phyloP scores from a whole-genome alignment of 306 rosid genomes.

The Ammopiptanthus mongolicus region DNA sequence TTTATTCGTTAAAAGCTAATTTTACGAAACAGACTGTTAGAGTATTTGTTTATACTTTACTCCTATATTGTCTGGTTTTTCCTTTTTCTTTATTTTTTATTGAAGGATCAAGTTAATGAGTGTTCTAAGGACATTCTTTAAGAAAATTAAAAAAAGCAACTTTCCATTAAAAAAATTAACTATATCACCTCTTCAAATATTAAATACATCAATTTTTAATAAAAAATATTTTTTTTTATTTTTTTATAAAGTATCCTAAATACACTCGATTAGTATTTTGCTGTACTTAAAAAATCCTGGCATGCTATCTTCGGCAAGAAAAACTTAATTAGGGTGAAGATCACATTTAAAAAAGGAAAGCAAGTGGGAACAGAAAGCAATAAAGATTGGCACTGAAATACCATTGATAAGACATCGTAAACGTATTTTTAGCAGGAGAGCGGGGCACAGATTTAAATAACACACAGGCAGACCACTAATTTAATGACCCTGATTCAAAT shows the following conservation, averaged over 20 bases:
- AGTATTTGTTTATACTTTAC: no score
- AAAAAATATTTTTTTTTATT: no score
- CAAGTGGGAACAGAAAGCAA: constrained; percentile 53
- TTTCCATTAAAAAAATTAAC: no score
- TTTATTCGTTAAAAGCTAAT: no score
- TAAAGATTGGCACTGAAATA: constrained; percentile 49
- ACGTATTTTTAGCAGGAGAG: constrained; percentile 12
- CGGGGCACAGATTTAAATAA: constrained; percentile 1
- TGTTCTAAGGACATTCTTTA: no score
- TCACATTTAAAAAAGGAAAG: constrained; percentile 28
- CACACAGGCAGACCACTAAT: background rate
- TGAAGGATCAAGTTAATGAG: no score
- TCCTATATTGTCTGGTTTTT: background rate
- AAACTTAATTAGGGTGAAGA: background rate
- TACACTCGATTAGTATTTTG: no score
- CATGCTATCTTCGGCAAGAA: background rate
- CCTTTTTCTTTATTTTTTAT: background rate
- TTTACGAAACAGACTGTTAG: no score
- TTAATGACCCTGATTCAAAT: constrained; percentile 21
- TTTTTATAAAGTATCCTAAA: no score
- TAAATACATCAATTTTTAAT: no score
- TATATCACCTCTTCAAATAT: no score
- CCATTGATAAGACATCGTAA: constrained; percentile 27
- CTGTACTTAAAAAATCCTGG: background rate
- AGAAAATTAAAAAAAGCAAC: no score